phyloP scores from a whole-genome alignment of 768 basidiomycete species.

The Candolleomyces aberdarensis region DNA sequence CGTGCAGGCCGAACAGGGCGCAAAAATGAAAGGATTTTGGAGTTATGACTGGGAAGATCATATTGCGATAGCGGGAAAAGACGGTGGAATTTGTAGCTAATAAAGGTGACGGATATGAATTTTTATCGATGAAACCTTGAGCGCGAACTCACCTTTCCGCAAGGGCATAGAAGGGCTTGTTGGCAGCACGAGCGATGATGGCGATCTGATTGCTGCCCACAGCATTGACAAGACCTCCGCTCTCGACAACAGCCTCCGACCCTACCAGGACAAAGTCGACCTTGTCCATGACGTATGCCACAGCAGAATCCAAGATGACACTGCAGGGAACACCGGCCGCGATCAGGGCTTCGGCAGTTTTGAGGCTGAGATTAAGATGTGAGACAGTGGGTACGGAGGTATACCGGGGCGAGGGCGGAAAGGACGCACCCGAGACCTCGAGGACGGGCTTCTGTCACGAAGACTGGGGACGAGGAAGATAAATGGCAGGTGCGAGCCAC shows the following conservation, averaged over 20 bases:
- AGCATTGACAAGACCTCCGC: conserved; percentile 87
- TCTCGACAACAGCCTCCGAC: conserved; percentile 97
- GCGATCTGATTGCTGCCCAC: conserved; percentile 97
- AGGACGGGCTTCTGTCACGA: conserved; percentile 95
- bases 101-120: conserved; percentile 20
- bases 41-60: conserved; percentile 80
- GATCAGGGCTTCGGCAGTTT: conserved; percentile 84
- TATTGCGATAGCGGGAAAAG: conserved; percentile 91
- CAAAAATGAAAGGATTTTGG: conserved; percentile 72
- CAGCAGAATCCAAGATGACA: conserved; percentile 93
- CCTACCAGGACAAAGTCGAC: conserved; percentile 96
- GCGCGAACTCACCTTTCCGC: conserved; percentile 69
- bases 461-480: conserved; percentile 50
- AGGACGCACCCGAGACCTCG: conserved; percentile 75
- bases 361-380: conserved; percentile 53
- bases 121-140: conserved; percentile 20
- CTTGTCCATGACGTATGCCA: conserved; percentile 95
- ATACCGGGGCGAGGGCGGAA: conserved; percentile 13
- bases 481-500: conserved; percentile 14
- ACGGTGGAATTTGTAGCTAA: conserved; percentile 95
- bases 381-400: conserved; percentile 8
- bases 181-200: conserved; percentile 89
- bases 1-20: conserved; percentile 27
- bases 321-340: conserved; percentile 93
- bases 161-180: conserved; percentile 95